Evolutionary conservation across 1,139 yeast genomes (phyloP), one percentile per base, ranked within the genome.

Genomic region (Magnusiomyces fungicola): DNA sequence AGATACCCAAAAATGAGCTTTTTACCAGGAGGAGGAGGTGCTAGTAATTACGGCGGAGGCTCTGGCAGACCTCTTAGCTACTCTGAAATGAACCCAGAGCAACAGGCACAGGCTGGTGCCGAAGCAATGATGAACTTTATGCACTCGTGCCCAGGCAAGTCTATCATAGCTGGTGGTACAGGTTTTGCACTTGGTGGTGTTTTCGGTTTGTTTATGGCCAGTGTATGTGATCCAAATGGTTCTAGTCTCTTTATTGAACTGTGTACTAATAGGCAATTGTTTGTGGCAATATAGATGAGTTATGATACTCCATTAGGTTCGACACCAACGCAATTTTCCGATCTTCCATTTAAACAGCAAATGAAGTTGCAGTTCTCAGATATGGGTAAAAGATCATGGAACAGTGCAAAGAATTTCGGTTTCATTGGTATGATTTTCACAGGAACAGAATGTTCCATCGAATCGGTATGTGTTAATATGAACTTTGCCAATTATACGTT

Each of bases 141-240:
- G 90, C 83, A 83, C 56, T 86, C 96, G 18, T 92, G 98, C 70
- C 97, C 97, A 0, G 97, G 97, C 22, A 92, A 92, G 66, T 80
- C 96, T 0, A 81, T 76, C 34, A 81, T 90, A 74, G 86, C 96
- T 18, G 97, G 97, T 53, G 97, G 83, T 21, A 82, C 95, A 18
- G 98, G 98, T 42, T 92, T 89, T 69, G 92, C 83, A 37, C 78
- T 92, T 44, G 98, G 98, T 69, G 98, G 97, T 56, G 86, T 90
- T 55, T 89, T 92, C 66, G 97, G 98, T 55, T 72, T 92, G 48
- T 90, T 92, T 70, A 92, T 92, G 97, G 96, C 97, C 3, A 83
- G 95, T 45, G 82, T 81, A 84, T 37, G 63, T 54, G 24, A 7
- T n/a, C n/a, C n/a, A n/a, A n/a, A n/a, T n/a, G n/a, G n/a, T n/a